Evolutionary conservation across 345 rosid species (phyloP).

Genomic region (Brassica cretica): DNA sequence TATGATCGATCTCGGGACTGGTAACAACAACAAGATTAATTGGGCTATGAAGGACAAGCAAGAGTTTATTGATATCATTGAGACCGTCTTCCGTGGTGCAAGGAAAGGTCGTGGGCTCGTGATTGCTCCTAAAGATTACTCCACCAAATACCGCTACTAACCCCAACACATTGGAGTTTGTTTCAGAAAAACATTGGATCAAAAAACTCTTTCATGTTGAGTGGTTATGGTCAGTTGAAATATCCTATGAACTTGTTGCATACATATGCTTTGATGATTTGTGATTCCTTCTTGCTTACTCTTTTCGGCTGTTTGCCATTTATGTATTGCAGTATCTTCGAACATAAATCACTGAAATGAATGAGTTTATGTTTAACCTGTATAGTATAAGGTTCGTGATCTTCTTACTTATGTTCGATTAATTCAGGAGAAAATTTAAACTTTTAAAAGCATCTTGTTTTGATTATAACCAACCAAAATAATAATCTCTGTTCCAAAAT

Average conservation of each 20-base stretch:
- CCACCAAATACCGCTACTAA: constrained; percentile 93
- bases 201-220: background rate
- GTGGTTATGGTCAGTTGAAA: constrained; percentile 28
- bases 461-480: too few species aligned
- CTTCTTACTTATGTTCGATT: background rate
- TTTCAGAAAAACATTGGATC: background rate
- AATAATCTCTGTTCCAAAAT: too few species aligned
- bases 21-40: constrained; percentile 96
- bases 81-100: constrained; percentile 87
- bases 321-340: constrained; percentile 23
- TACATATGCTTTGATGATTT: constrained; percentile 15
- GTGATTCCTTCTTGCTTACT: constrained; percentile 13
- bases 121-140: constrained; percentile 95
- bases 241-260: constrained; percentile 17
- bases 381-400: background rate
- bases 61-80: constrained; percentile 87
- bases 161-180: background rate
- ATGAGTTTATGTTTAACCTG: background rate
- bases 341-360: constrained; percentile 23
- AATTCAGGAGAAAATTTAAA: background rate
- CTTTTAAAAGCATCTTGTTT: background rate
- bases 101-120: constrained; percentile 95
- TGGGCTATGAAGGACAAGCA: constrained; percentile 99
- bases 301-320: constrained; percentile 9
- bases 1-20: constrained; percentile 97